Evolutionary conservation across 805 yeast genomes (phyloP).

Genomic region (Myxozyma monticola): DNA sequence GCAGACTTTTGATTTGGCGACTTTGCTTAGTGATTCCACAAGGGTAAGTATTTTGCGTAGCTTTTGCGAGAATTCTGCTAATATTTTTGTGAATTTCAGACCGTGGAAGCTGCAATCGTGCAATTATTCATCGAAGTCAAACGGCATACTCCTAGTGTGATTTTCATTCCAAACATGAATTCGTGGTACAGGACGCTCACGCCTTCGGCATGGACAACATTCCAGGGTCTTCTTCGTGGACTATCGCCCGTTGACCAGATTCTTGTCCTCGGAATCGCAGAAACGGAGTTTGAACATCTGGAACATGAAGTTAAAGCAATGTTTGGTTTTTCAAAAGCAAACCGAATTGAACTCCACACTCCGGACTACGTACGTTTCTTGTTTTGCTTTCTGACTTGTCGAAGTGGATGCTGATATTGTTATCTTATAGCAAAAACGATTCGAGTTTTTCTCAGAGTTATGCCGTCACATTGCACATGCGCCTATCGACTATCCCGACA

Average conservation of each 20-base stretch:
- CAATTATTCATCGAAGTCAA: conserved; percentile 85
- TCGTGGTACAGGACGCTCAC: conserved; percentile 71
- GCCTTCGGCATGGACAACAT: conserved; percentile 66
- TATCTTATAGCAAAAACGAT: conserved; percentile 46
- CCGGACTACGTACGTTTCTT: conserved; percentile 40
- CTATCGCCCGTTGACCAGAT: conserved; percentile 72
- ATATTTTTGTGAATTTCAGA: conserved; percentile 33
- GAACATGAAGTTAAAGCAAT: conserved; percentile 51
- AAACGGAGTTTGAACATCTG: conserved; percentile 42
- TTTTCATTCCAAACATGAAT: conserved; percentile 80
- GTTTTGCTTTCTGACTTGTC: not conserved
- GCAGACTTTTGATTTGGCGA: conserved; percentile 79
- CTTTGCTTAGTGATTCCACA: conserved; percentile 73
- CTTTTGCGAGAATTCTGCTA: not conserved
- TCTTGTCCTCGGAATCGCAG: conserved; percentile 72
- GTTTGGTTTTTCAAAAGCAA: conserved; percentile 58
- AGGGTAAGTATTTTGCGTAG: conserved; percentile 37
- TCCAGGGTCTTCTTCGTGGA: conserved; percentile 66
- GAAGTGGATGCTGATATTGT: not conserved
- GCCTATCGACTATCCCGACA: conserved; percentile 71
- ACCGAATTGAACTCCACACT: conserved; percentile 46
- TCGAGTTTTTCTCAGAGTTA: conserved; percentile 55
- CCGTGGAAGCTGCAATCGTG: conserved; percentile 80
- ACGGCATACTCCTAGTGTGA: conserved; percentile 83
- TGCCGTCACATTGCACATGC: conserved; percentile 58